Conservation (phyloP, 23 red algal genomes). For the Gracilaria gracilis region DNA sequence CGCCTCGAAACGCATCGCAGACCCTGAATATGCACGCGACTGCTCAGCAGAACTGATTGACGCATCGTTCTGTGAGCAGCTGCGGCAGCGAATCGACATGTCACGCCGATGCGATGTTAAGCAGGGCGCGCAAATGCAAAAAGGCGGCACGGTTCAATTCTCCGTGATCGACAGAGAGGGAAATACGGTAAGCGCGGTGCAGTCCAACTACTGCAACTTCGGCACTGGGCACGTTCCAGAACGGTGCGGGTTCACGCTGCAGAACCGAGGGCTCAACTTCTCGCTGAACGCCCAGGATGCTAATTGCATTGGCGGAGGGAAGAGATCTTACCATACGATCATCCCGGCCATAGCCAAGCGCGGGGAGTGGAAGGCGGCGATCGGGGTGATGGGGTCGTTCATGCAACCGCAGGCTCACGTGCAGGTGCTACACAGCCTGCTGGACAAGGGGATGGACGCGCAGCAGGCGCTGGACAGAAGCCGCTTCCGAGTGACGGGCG, state of each 20-base stretch:
- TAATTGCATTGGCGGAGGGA: slow-evolving; percentile 68
- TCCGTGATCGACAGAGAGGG: slow-evolving; percentile 86
- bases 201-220: slow-evolving; percentile 90
- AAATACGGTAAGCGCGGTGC: slow-evolving; percentile 82
- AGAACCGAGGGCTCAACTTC: slow-evolving; percentile 97
- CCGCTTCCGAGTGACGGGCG: slow-evolving; percentile 83
- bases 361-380: slow-evolving; percentile 69
- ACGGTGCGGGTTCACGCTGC: slow-evolving; percentile 86
- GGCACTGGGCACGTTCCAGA: slow-evolving; percentile 87
- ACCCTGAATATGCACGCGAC: slow-evolving; percentile 18
- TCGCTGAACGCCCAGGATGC: slow-evolving; percentile 20
- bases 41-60: slow-evolving; percentile 31
- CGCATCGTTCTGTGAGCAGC: slow-evolving; percentile 26
- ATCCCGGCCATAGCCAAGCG: slow-evolving; percentile 79
- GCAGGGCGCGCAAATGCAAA: background rate
- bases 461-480: slow-evolving; percentile 85
- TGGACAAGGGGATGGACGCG: slow-evolving; percentile 83
- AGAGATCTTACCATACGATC: slow-evolving; percentile 94
- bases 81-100: slow-evolving; percentile 25
- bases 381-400: slow-evolving; percentile 93
- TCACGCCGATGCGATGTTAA: background rate
- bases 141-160: slow-evolving; percentile 94
- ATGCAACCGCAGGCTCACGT: slow-evolving; percentile 98
- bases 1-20: slow-evolving; percentile 53
- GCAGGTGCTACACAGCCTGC: slow-evolving; percentile 69